phyloP scores from a whole-genome alignment of 208 protist species.

The Trypanosomatidae sp. region DNA sequence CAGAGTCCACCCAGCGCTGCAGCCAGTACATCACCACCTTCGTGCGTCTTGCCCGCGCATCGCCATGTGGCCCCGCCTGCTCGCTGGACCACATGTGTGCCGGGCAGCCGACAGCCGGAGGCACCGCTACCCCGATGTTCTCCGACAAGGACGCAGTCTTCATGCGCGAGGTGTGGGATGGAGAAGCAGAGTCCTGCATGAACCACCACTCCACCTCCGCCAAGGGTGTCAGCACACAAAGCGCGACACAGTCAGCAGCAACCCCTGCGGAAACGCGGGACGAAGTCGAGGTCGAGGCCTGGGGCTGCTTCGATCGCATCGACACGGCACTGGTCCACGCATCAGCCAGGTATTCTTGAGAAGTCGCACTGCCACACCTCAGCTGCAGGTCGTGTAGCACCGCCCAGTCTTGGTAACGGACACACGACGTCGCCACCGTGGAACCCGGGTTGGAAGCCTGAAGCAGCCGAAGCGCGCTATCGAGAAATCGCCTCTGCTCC shows the following conservation, averaged over 20 bases:
- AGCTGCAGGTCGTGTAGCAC: constrained; percentile 4
- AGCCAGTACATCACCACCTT: constrained; percentile 15
- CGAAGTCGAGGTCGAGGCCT: not conserved
- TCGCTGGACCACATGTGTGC: constrained; percentile 3
- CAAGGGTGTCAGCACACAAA: constrained; percentile 15
- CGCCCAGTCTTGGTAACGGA: constrained; percentile 25
- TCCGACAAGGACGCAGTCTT: not conserved
- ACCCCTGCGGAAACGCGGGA: too few relatives aligned
- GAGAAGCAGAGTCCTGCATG: not conserved
- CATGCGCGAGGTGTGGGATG: not conserved
- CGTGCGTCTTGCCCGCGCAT: not conserved
- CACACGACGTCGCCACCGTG: not conserved
- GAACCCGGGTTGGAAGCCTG: not conserved
- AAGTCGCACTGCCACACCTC: not conserved
- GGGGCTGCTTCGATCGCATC: not conserved
- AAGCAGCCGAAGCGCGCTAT: not conserved
- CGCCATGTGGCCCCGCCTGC: not conserved
- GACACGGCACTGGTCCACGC: not conserved
- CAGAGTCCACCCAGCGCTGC: constrained; percentile 13
- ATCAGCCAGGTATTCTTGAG: constrained; percentile 1
- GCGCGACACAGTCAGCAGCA: not conserved
- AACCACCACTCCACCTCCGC: constrained; percentile 31
- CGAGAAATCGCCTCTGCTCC: constrained; percentile 1
- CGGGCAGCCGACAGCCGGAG: constrained; percentile 15
- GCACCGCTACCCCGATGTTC: constrained; percentile 2